Base-by-base conservation (phyloP, 768 basidiomycete genomes). In the Ramaria sp. region DNA sequence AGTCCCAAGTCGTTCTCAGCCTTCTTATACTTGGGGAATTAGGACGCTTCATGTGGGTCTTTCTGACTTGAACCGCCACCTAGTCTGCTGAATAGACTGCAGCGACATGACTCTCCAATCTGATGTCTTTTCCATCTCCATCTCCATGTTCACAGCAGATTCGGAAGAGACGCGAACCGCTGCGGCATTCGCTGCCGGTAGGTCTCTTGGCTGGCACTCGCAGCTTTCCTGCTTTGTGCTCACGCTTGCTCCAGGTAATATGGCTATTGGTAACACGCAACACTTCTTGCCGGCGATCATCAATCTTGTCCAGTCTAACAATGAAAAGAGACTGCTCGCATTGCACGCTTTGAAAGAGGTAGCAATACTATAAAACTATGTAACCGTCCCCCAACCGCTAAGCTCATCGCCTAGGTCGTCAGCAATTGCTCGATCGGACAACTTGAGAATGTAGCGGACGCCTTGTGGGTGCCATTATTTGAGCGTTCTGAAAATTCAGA, bases 331-430 rank as follows among this genome's bases (percentile, higher is more conserved):
- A 10, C 69, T 98, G 33, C 72, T 97, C 22, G 84, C 91, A 10
- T 75, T 99, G 24, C 91, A 98, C 65, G 91, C 95, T 10, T 73
- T 97, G 51, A 96, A 96, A 70, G 95, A 97, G 78, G 90, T 86
- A 51, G 45, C 3, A 61, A 17, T 34, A 53, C 34, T 13, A 27
- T 7, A 5, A 27, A 27, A 27, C 27, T 27, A 55, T 54, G 19
- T 17, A 33, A 13, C 20, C 13, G 45, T 58, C 9, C 51, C 41
- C 27, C 34, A 15, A 38, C 52, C 52, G 11, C 41, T 38, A 27
- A 19, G 55, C 6, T 13, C 34, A 37, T 46, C 27, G 37, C 30
- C 1, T 56, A 92, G 89, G 90, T 95, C 48, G 92, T 98, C 56
- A 89, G 90, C 0, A 91, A 98, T 67, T 91, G 88, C 59, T 86